These are phyloP conservation scores for Lactarius hengduanensis DNA, from an alignment of 768 basidiomycete species.

Conservation along the genomic window DNA sequence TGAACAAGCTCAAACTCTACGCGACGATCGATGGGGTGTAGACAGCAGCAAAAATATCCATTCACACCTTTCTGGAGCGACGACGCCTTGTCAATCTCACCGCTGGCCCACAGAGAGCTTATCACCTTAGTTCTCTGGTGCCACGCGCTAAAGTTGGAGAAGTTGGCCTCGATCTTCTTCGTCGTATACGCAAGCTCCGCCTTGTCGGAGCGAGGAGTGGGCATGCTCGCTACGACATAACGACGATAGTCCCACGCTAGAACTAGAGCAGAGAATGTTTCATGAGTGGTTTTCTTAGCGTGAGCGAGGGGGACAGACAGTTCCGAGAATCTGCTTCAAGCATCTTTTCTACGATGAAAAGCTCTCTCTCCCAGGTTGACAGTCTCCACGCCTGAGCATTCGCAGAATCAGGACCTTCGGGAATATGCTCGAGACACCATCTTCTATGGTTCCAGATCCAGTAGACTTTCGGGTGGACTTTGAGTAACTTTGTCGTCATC, in stretches of 20 bases:
- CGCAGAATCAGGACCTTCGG: constrained; percentile 60
- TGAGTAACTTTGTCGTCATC: constrained; percentile 78
- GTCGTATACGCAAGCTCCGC: constrained; percentile 86
- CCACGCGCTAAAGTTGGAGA: constrained; percentile 99
- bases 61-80: constrained; percentile 66
- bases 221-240: constrained; percentile 74
- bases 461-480: constrained; percentile 90
- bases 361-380: constrained; percentile 79
- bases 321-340: constrained; percentile 89
- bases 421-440: constrained; percentile 91
- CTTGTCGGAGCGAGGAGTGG: constrained; percentile 49
- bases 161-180: constrained; percentile 88
- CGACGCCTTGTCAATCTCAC: constrained; percentile 49
- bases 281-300: not conserved
- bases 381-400: constrained; percentile 69
- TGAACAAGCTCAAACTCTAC: constrained; percentile 90
- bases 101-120: constrained; percentile 59
- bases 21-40: not conserved
- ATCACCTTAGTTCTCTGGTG: constrained; percentile 91
- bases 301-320: constrained; percentile 54
- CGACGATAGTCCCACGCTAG: constrained; percentile 94
- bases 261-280: constrained; percentile 48
- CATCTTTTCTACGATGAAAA: constrained; percentile 89
- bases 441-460: constrained; percentile 98
- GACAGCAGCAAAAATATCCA: constrained; percentile 24